A percentile compares a stretch with the other conserved stretches of the same genome.
Conservation (phyloP, 148 eudicot genomes). For the Cornus controversa region DNA sequence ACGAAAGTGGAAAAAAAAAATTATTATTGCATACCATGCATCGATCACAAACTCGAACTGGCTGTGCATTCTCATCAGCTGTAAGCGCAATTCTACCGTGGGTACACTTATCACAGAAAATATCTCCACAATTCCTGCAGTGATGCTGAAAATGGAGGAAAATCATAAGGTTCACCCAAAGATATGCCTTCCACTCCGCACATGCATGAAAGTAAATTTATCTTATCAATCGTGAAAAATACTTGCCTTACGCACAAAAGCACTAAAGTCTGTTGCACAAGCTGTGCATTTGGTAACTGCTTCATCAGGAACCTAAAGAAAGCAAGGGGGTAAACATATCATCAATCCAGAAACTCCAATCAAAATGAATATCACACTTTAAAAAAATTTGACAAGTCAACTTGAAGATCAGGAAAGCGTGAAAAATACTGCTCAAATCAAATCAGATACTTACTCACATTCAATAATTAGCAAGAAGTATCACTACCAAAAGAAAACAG, state of each 20-base stretch:
- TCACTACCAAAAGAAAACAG: too few species aligned
- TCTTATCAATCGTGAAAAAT: background rate
- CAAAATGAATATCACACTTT: background rate
- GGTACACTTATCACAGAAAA: constrained; percentile 84
- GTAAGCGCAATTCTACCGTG: constrained; percentile 78
- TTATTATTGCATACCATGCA: constrained; percentile 52
- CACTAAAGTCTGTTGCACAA: constrained; percentile 69
- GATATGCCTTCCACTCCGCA: background rate
- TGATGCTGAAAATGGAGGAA: constrained; percentile 53
- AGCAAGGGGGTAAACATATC: background rate
- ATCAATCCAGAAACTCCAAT: background rate
- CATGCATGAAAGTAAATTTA: constrained; percentile 7
- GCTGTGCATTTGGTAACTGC: constrained; percentile 80
- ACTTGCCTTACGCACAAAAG: constrained; percentile 75
- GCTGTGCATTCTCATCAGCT: constrained; percentile 65
- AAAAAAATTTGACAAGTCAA: background rate
- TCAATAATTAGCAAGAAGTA: too few species aligned
- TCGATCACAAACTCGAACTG: constrained; percentile 82
- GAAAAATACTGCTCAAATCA: too few species aligned
- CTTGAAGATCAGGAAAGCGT: too few species aligned
- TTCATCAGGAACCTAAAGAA: constrained; percentile 82
- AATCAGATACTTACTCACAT: too few species aligned
- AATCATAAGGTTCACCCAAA: constrained; percentile 10
- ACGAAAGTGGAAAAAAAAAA: background rate
- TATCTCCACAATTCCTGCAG: constrained; percentile 84